Base-by-base conservation (phyloP, 768 basidiomycete species). In the Hygrophorus pudorinus region DNA sequence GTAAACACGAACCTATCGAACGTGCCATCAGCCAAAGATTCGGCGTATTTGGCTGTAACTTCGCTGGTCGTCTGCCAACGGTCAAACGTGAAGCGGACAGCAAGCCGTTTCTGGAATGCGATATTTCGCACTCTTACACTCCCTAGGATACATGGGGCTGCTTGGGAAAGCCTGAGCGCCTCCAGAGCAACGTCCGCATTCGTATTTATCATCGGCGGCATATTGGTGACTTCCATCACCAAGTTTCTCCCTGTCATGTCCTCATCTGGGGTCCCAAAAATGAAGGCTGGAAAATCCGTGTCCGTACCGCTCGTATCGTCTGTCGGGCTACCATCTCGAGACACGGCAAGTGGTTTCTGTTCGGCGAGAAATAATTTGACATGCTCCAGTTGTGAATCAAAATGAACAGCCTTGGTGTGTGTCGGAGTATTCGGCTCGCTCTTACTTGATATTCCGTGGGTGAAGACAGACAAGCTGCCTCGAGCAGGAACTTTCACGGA, bases 11-110 rank as follows among this genome's bases (percentile, higher is more conserved):
- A 94, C 14, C 85, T 68, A 56, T 93, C 91, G 58, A 75, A 72
- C 16, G 67, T 49, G 18, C 52, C 56, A 29, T 69, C 58, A 45
- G 75, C 71, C 13, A 76, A 49, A 3, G 70, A 63, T 41, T 69
- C 65, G 14, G 65, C 62, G 59, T 87, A 83, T 40, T 75, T 78
- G 18, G 81, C 93, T 0, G 81, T 76, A 46, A 96, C 87, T 62
- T 98, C 94, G 60, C 83, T 86, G 47, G 89, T 93, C 38, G 94
- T 99, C 61, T 91, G 89, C 94, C 94, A 98, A 52, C 70, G 73
- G 59, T 98, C 94, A 53, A 93, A 75, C 1, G 94, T 97, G 62
- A 96, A 98, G 21, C 94, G 78, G 18, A 91, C 77, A 6, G 80
- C 84, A 42, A 98, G 72, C 70, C 77, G 76, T 65, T 97, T 98